These are phyloP conservation scores for Cryomyces minteri DNA, from an alignment of 495 filamentous ascomycete species.

Conservation along the genomic window DNA sequence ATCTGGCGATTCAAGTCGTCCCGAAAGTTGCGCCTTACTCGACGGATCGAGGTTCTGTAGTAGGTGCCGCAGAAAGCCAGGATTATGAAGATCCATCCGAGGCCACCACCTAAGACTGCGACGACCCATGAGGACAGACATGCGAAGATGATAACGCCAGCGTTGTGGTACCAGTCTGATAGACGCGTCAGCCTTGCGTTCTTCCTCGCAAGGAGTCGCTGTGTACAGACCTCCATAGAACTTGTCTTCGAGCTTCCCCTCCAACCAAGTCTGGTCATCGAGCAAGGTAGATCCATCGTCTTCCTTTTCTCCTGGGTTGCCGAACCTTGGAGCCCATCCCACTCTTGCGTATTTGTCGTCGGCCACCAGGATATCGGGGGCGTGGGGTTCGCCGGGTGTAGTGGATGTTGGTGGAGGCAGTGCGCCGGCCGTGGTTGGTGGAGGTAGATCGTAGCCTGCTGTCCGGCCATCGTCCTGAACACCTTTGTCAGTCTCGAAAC, in stretches of 20 bases:
- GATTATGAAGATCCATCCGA: constrained; percentile 82
- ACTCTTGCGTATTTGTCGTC: constrained; percentile 50
- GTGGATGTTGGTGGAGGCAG: constrained; percentile 23
- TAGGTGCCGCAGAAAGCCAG: constrained; percentile 89
- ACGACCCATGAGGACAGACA: constrained; percentile 82
- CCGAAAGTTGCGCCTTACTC: constrained; percentile 87
- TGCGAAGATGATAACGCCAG: constrained; percentile 78
- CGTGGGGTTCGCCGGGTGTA: constrained; percentile 22
- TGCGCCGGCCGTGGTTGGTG: constrained; percentile 51
- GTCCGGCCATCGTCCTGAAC: constrained; percentile 44
- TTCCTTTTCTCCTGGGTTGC: constrained; percentile 22
- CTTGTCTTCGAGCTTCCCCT: constrained; percentile 68
- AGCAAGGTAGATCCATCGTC: constrained; percentile 49
- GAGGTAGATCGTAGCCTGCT: constrained; percentile 59
- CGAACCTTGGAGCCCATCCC: constrained; percentile 82
- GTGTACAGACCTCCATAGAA: constrained; percentile 62
- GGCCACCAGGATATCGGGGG: constrained; percentile 31
- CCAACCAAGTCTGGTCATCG: constrained; percentile 78
- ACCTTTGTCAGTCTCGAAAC: neutral
- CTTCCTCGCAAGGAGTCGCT: neutral
- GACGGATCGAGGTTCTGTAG: constrained; percentile 86
- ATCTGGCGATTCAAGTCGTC: constrained; percentile 91
- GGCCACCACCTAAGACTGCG: constrained; percentile 72
- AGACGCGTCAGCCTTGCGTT: neutral
- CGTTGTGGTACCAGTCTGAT: constrained; percentile 96